Evolutionary conservation across 1,284 basidiomycete genomes (phyloP).

Genomic region (Salmacisia buchloeana): DNA sequence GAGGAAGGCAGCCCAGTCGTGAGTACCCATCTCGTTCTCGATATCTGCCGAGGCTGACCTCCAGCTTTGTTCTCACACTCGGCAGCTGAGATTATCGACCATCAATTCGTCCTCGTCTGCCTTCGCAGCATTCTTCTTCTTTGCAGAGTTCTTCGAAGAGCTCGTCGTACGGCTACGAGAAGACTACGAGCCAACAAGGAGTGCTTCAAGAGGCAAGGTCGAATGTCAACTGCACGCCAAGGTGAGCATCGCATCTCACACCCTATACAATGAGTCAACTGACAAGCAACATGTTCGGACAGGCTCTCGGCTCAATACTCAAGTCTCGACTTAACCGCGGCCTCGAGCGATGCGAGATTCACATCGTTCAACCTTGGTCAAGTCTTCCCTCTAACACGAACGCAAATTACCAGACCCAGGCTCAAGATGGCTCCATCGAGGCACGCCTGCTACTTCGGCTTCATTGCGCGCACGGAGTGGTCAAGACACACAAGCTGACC

Average conservation of each 20-base stretch:
- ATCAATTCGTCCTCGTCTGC: constrained; percentile 8
- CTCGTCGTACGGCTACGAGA: not conserved
- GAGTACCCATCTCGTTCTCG: not conserved
- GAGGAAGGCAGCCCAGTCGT: not conserved
- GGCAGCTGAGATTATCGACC: not conserved
- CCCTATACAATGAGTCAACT: not conserved
- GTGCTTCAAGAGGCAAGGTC: not conserved
- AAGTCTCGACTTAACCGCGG: not conserved
- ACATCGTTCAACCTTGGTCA: not conserved
- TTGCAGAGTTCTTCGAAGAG: not conserved
- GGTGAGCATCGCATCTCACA: not conserved
- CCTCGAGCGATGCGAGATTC: constrained; percentile 2
- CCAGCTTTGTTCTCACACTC: not conserved
- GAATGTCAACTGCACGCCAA: constrained; percentile 9
- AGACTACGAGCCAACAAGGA: not conserved
- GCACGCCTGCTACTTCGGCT: not conserved
- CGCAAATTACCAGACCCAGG: not conserved
- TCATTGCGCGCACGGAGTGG: constrained; percentile 2
- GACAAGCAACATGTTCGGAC: not conserved
- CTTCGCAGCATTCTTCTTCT: constrained; percentile 8
- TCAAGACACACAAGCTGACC: constrained; percentile 8
- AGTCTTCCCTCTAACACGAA: not conserved
- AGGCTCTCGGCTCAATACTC: not conserved
- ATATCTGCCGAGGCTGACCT: not conserved
- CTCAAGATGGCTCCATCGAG: not conserved